A percentile compares a stretch with the other conserved stretches of the same genome.
These are phyloP conservation scores for Puccinellia tenuiflora DNA, from an alignment of 176 grass and related monocot genomes.

Conservation along the genomic window DNA sequence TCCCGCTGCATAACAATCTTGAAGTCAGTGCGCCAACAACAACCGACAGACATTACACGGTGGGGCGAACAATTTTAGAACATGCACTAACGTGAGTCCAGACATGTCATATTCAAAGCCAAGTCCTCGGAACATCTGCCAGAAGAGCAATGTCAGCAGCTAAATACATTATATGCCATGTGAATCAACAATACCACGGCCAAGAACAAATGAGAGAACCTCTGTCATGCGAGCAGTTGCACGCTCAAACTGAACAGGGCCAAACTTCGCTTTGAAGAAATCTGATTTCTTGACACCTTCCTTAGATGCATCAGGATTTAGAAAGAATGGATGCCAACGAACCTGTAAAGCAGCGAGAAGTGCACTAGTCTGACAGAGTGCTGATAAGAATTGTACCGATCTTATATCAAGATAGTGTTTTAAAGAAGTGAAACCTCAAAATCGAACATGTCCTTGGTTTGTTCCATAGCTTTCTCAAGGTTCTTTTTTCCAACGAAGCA, in stretches of 20 bases:
- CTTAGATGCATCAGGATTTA: slow-evolving; percentile 72
- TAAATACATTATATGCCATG: slow-evolving; percentile 9
- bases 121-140: slow-evolving; percentile 73
- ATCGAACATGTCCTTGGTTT: slow-evolving; percentile 66
- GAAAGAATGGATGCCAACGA: slow-evolving; percentile 86
- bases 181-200: neutral
- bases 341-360: slow-evolving; percentile 38
- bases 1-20: slow-evolving; percentile 61
- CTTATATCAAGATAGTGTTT: neutral
- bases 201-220: slow-evolving; percentile 32
- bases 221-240: slow-evolving; percentile 61
- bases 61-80: neutral
- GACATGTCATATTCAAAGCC: slow-evolving; percentile 79
- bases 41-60: neutral
- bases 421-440: slow-evolving; percentile 62
- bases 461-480: slow-evolving; percentile 79
- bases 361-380: neutral
- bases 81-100: slow-evolving; percentile 71
- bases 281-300: slow-evolving; percentile 86
- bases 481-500: slow-evolving; percentile 92
- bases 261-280: slow-evolving; percentile 59
- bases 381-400: slow-evolving; percentile 2
- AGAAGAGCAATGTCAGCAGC: slow-evolving; percentile 15
- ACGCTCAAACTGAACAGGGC: slow-evolving; percentile 57
- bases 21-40: slow-evolving; percentile 13